Percentiles rank a stretch among this genome's conserved stretches.
phyloP scores from a whole-genome alignment of 2,329 filamentous ascomycete species.

The Chaetomiaceae sp. region DNA sequence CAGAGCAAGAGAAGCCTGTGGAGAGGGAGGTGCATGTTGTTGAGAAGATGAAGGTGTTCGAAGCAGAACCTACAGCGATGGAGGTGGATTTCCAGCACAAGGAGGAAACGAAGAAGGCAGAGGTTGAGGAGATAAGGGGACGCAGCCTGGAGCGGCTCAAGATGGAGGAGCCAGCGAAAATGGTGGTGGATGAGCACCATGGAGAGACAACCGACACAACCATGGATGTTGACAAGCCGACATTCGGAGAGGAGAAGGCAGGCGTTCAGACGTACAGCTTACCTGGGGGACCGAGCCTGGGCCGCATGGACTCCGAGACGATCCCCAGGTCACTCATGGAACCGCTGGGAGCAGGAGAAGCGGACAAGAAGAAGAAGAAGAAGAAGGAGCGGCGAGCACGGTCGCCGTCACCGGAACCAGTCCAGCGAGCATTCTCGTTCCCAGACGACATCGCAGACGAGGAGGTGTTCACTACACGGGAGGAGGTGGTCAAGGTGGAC shows the following conservation, averaged over 20 bases:
- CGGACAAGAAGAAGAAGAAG: slow-evolving; percentile 10
- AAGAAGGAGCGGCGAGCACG: slow-evolving; percentile 15
- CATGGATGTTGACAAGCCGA: background rate
- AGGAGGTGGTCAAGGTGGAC: slow-evolving; percentile 11
- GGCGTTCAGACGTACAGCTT: background rate
- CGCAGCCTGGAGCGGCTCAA: background rate
- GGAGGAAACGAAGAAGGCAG: background rate
- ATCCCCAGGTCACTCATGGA: slow-evolving; percentile 24
- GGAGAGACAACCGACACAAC: background rate
- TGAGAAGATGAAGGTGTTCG: background rate
- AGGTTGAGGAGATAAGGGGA: background rate
- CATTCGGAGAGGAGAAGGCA: background rate
- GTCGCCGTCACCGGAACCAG: slow-evolving; percentile 21
- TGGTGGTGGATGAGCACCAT: background rate
- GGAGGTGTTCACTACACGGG: slow-evolving; percentile 23
- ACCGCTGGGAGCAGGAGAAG: slow-evolving; percentile 12
- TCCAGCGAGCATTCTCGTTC: slow-evolving; percentile 28
- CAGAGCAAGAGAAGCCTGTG: slow-evolving; percentile 11
- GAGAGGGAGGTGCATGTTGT: too few species aligned
- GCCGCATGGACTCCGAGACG: slow-evolving; percentile 31
- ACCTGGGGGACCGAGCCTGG: slow-evolving; percentile 19
- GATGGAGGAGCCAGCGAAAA: background rate
- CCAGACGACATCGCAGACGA: slow-evolving; percentile 29
- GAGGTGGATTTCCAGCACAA: background rate
- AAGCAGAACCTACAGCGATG: background rate